Evolutionary conservation across 495 filamentous ascomycete genomes (phyloP).

Genomic region (Glutinoglossum americanum): DNA sequence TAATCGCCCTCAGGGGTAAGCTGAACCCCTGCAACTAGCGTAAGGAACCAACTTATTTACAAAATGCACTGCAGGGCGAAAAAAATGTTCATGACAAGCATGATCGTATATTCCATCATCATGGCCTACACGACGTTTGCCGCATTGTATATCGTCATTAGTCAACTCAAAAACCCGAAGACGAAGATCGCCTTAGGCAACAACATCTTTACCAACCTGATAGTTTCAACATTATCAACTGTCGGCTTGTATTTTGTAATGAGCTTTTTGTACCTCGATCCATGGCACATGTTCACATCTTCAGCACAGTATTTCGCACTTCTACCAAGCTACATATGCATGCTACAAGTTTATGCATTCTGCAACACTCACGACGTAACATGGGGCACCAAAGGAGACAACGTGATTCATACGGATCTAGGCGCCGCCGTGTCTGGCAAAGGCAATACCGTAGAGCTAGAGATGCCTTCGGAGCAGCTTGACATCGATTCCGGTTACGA

Average conservation of each 20-base stretch:
- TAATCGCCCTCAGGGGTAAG: slow-evolving; percentile 82
- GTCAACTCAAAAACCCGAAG: slow-evolving; percentile 39
- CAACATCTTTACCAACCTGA: slow-evolving; percentile 83
- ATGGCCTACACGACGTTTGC: slow-evolving; percentile 94
- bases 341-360: slow-evolving; percentile 93
- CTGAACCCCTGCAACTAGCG: not conserved
- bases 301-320: slow-evolving; percentile 86
- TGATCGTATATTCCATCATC: slow-evolving; percentile 76
- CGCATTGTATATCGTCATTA: slow-evolving; percentile 62
- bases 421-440: slow-evolving; percentile 57
- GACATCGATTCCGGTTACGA: slow-evolving; percentile 98
- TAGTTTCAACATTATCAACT: slow-evolving; percentile 73
- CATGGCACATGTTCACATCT: slow-evolving; percentile 98
- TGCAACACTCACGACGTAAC: slow-evolving; percentile 99
- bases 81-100: slow-evolving; percentile 68
- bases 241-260: slow-evolving; percentile 91
- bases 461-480: slow-evolving; percentile 94
- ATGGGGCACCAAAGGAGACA: slow-evolving; percentile 98
- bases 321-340: slow-evolving; percentile 87
- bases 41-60: slow-evolving; percentile 6
- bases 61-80: slow-evolving; percentile 32
- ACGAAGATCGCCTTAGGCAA: slow-evolving; percentile 40
- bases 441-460: slow-evolving; percentile 57
- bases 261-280: slow-evolving; percentile 88
- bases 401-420: slow-evolving; percentile 75